Percentiles rank a stretch among this genome's conserved stretches.
These are phyloP conservation scores for Euphrasia arctica DNA, from an alignment of 305 asterid species.

Conservation along the genomic window DNA sequence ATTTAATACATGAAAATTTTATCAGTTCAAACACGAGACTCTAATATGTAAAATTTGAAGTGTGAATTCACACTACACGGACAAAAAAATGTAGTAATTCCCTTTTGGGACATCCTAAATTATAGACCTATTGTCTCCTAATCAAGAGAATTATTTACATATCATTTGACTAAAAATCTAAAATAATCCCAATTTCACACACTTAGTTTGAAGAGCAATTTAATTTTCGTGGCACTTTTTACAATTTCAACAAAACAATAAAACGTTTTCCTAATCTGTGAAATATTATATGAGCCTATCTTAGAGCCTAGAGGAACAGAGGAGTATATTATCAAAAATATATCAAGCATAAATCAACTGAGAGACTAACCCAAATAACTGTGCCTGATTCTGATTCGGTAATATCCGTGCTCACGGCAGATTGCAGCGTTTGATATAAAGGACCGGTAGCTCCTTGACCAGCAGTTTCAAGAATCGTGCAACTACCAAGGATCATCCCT, in stretches of 20 bases:
- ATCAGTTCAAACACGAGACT: neutral
- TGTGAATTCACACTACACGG: neutral
- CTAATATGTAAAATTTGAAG: neutral
- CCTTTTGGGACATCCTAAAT: no score
- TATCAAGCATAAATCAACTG: neutral
- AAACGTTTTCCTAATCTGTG: no score
- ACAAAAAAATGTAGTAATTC: neutral
- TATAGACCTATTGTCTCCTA: no score
- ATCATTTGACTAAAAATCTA: no score
- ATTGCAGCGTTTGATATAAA: constrained; percentile 61
- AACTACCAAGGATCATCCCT: constrained; percentile 72
- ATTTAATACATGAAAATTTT: neutral
- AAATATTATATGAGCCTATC: no score
- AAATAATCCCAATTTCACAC: no score
- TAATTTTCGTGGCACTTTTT: no score
- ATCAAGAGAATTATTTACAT: no score
- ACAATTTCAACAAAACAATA: no score
- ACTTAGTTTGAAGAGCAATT: no score
- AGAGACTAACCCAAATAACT: constrained; percentile 64
- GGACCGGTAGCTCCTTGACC: constrained; percentile 70
- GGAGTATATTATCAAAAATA: neutral
- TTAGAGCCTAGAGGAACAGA: no score
- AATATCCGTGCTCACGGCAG: constrained; percentile 41
- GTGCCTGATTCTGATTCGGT: constrained; percentile 36
- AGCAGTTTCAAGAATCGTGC: constrained; percentile 75